Evolutionary conservation across 2,329 filamentous ascomycete genomes (phyloP), one percentile per base, ranked within the genome.

Genomic region (Nigrospora osmanthi): DNA sequence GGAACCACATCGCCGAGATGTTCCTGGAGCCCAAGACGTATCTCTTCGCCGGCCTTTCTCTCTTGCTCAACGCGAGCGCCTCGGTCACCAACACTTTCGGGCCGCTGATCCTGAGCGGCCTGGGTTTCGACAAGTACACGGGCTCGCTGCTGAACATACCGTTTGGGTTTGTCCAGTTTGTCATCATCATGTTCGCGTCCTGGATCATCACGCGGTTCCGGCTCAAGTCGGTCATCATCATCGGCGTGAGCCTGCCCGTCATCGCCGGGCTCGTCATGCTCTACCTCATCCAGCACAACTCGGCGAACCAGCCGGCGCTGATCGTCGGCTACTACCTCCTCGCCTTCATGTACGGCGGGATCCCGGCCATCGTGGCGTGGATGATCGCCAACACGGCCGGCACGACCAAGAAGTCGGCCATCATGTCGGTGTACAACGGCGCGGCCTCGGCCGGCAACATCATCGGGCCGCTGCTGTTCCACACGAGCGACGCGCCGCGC

Each of bases 321-420:
- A 66, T 86, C 3, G 73, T 69, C 0, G 80, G 75, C 0, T 85
- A 85, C 59, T 85, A 85, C 52, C 66, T 85, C 2, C 70, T 85
- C 1, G 76, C 80, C 0, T 85, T 85, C 58, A 64, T 85, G 10
- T 86, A 80, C 49, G 80, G 79, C 1, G 78, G 75, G 1, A 84
- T 83, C 52, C 81, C 81, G 0, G 65, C 87, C 11, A 75, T 84
- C 23, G 76, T 85, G 0, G 73, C 78, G 0, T 87, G 83, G 83
- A 80, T 85, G 46, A 72, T 85, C 6, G 79, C 75, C 9, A 87
- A 87, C 58, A 85, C 80, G 0, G 83, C 71, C 0, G 83, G 83
- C 7, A 77, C 74, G 14, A 85, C 81, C 3, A 85, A 87, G 62
- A 83, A 82, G 55, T 80, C 79, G 0, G 69, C 77, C 40, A 71